These are phyloP conservation scores for Alternaria conjuncta DNA, from an alignment of 2,329 filamentous ascomycete genomes.

Conservation along the genomic window DNA sequence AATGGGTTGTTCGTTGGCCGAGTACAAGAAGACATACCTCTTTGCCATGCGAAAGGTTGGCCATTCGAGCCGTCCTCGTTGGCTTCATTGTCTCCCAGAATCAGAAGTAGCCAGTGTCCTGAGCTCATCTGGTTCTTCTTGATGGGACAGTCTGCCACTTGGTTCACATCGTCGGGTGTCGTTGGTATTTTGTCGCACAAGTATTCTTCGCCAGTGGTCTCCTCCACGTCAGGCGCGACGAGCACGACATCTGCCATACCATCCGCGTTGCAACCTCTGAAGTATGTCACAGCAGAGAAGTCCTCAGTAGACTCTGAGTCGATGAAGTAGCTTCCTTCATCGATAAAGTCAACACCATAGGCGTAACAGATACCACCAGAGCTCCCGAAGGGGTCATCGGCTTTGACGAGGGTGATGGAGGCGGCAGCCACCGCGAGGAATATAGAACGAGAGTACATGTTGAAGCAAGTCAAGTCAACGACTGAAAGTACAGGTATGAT, in stretches of 20 bases:
- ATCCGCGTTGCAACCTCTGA: conserved; percentile 52
- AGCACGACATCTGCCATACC: conserved; percentile 50
- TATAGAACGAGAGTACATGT: conserved; percentile 34
- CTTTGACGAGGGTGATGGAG: conserved; percentile 30
- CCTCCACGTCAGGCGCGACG: conserved; percentile 31
- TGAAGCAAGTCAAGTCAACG: conserved; percentile 1
- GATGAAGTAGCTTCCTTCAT: conserved; percentile 55
- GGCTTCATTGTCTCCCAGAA: conserved; percentile 55
- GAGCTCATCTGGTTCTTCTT: conserved; percentile 52
- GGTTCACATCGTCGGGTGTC: conserved; percentile 46
- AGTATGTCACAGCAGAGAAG: conserved; percentile 55
- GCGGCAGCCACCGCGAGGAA: conserved; percentile 30
- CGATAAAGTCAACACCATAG: conserved; percentile 53
- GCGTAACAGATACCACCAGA: conserved; percentile 39
- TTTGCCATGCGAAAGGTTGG: conserved; percentile 54
- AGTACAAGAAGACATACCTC: conserved; percentile 43
- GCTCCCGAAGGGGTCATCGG: conserved; percentile 14
- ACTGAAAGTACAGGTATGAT: conserved; percentile 4
- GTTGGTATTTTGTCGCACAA: conserved; percentile 52
- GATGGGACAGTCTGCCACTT: conserved; percentile 53
- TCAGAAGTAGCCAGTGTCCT: conserved; percentile 53
- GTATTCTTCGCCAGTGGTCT: conserved; percentile 48
- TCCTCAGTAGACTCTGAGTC: conserved; percentile 50
- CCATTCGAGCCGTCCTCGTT: conserved; percentile 20
- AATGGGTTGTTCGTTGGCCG: background rate